A percentile compares a stretch with the other conserved stretches of the same genome.
Evolutionary conservation across 2,329 filamentous ascomycete species (phyloP).

Genomic region (Claviceps paspali): DNA sequence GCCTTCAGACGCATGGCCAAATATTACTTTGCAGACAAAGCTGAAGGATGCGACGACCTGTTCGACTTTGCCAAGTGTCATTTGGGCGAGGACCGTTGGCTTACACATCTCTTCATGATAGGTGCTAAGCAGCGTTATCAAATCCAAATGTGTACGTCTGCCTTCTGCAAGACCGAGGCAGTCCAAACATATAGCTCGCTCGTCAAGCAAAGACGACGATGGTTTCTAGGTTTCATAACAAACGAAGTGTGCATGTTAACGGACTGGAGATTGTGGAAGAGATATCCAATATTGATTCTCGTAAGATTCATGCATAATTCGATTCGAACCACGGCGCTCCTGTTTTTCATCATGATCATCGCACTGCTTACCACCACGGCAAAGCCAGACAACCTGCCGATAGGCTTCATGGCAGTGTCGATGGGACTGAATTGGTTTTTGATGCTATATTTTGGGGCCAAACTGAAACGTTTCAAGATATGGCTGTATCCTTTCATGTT

Average conservation of each 20-base stretch:
- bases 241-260: slow-evolving; percentile 98
- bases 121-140: slow-evolving; percentile 85
- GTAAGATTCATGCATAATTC: slow-evolving; percentile 94
- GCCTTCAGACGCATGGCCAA: slow-evolving; percentile 95
- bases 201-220: slow-evolving; percentile 84
- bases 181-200: slow-evolving; percentile 77
- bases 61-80: slow-evolving; percentile 97
- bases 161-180: slow-evolving; percentile 96
- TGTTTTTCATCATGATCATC: slow-evolving; percentile 88
- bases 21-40: slow-evolving; percentile 96
- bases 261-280: slow-evolving; percentile 77
- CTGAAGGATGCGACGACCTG: slow-evolving; percentile 84
- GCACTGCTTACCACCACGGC: slow-evolving; percentile 76
- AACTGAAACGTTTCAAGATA: slow-evolving; percentile 79
- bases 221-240: slow-evolving; percentile 95
- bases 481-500: slow-evolving; percentile 96
- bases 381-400: slow-evolving; percentile 61
- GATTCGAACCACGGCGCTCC: slow-evolving; percentile 79
- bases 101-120: slow-evolving; percentile 98
- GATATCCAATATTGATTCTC: slow-evolving; percentile 73
- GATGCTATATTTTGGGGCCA: slow-evolving; percentile 90
- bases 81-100: slow-evolving; percentile 87
- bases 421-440: slow-evolving; percentile 86
- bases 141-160: slow-evolving; percentile 94
- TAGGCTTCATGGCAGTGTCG: slow-evolving; percentile 87